Base-by-base conservation (phyloP, 2,329 filamentous ascomycete species). In the Aspergillus puulaauensis region DNA sequence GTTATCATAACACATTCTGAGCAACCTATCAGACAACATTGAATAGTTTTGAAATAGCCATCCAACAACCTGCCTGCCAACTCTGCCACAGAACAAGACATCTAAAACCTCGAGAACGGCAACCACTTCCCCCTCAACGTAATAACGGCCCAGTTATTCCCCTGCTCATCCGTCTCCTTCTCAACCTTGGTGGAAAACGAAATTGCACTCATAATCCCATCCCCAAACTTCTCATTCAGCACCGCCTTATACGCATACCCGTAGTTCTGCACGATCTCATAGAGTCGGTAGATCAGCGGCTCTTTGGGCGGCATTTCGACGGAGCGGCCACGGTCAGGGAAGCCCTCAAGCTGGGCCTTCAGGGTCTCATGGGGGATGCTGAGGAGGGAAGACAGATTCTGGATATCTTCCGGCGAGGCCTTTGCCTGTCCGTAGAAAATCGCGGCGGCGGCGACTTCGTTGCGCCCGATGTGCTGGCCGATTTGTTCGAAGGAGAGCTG, bases 161-260 rank as follows among this genome's bases (percentile, higher is more conserved):
- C 93, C 68, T 90, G 85, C 60, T 89, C 86, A 73, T 97, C 93
- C 1, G 88, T 87, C 83, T 98, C 93, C 83, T 96, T 96, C 74
- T 97, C 91, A 2, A 98, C 90, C 70, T 91, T 91, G 0, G 91
- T 96, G 52, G 86, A 90, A 75, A 96, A 97, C 15, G 87, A 86
- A 70, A 97, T 96, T 1, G 93, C 93, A 71, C 91, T 96, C 93
- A 98, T 97, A 70, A 98, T 98, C 1, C 93, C 93, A 71, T 93
- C 90, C 0, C 90, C 90, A 71, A 91, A 92, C 82, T 97, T 97
- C 83, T 98, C 93, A 66, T 98, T 97, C 75, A 97, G 73, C 4
- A 98, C 85, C 0, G 92, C 93, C 82, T 97, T 97, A 78, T 96
- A 97, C 1, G 93, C 90, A 74, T 96, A 96, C 1, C 93, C 93